phyloP scores from a whole-genome alignment of 805 yeast species.

The Wickerhamomyces bisporus region DNA sequence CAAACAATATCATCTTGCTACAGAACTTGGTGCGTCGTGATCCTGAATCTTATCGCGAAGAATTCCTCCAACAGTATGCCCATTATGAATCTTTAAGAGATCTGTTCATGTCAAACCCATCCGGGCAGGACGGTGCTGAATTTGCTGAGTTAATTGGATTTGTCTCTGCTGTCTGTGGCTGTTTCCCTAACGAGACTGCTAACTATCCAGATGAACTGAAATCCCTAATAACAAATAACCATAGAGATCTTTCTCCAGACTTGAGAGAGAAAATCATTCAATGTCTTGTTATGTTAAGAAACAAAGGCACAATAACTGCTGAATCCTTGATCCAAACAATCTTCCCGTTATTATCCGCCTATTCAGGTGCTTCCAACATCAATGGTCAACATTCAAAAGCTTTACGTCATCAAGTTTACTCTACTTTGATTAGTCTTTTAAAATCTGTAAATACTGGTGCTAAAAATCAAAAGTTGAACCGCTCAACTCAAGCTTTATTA shows the following conservation, averaged over 20 bases:
- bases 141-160: conserved; percentile 85
- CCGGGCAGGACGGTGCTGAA: conserved; percentile 42
- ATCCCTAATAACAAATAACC: conserved; percentile 63
- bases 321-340: conserved; percentile 80
- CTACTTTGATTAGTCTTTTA: conserved; percentile 69
- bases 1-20: conserved; percentile 83
- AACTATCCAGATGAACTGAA: conserved; percentile 79
- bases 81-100: conserved; percentile 91
- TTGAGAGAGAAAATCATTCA: conserved; percentile 89
- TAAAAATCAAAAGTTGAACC: conserved; percentile 83
- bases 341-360: conserved; percentile 77
- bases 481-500: conserved; percentile 86
- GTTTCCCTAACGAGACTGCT: conserved; percentile 85
- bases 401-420: conserved; percentile 76
- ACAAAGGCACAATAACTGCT: conserved; percentile 72
- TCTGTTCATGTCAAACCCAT: conserved; percentile 65
- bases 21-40: conserved; percentile 93
- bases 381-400: conserved; percentile 67
- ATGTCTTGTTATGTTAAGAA: conserved; percentile 83
- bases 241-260: conserved; percentile 76
- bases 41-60: conserved; percentile 91
- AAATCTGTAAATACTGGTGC: conserved; percentile 84
- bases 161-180: conserved; percentile 84
- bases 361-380: conserved; percentile 44
- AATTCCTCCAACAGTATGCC: conserved; percentile 85